Evolutionary conservation across 2,329 filamentous ascomycete species (phyloP).

Genomic region (Alternaria ethzedia): DNA sequence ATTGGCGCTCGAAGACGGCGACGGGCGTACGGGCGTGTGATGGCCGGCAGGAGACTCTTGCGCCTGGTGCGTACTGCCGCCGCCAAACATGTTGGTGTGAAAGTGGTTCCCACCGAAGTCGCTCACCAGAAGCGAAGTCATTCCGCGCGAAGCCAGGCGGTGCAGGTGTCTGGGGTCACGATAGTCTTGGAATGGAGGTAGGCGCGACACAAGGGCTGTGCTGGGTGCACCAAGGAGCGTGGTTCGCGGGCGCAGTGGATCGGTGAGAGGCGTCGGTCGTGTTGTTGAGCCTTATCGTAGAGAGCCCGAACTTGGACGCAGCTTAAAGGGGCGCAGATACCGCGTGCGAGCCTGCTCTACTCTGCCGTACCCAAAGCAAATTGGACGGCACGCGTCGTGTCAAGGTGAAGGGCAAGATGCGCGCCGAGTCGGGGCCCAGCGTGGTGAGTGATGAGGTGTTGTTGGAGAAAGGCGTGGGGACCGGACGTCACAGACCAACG

Average conservation of each 20-base stretch:
- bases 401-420: constrained; percentile 11
- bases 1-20: constrained; percentile 34
- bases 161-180: constrained; percentile 7
- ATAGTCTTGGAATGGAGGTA: constrained; percentile 7
- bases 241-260: constrained; percentile 18
- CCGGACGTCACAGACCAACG: constrained; percentile 18
- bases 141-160: constrained; percentile 53
- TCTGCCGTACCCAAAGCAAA: constrained; percentile 53
- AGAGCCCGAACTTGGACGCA: constrained; percentile 19
- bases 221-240: constrained; percentile 17
- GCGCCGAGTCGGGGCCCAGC: constrained; percentile 21
- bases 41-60: constrained; percentile 47
- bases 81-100: constrained; percentile 71
- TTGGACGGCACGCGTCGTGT: constrained; percentile 49
- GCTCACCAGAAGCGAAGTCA: constrained; percentile 66
- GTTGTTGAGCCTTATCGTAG: constrained; percentile 35
- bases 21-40: constrained; percentile 43
- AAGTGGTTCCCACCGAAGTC: constrained; percentile 79
- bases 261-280: constrained; percentile 20
- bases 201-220: constrained; percentile 20
- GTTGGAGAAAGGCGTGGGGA: constrained; percentile 32
- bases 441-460: constrained; percentile 34
- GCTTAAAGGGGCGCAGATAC: constrained; percentile 25
- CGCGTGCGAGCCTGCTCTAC: constrained; percentile 34
- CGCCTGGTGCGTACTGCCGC: constrained; percentile 52